Evolutionary conservation across 805 yeast genomes (phyloP).

Genomic region (Ogataea paradorogensis): DNA sequence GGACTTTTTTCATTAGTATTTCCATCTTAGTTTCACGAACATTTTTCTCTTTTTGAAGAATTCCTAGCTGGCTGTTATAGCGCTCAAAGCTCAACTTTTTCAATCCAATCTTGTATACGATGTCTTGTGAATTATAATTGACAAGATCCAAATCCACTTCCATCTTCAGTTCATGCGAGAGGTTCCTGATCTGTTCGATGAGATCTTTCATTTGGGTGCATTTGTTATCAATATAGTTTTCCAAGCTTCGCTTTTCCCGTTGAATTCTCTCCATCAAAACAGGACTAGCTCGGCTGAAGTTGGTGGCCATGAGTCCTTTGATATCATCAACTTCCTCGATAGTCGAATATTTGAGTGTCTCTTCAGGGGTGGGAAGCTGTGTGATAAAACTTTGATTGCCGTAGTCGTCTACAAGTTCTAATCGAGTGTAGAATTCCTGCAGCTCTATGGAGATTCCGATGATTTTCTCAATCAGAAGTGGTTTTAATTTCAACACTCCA

Average conservation of each 20-base stretch:
- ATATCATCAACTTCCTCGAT: conserved; percentile 25
- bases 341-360: conserved; percentile 14
- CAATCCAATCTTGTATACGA: conserved; percentile 26
- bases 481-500: conserved; percentile 24
- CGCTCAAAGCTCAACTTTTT: conserved; percentile 14
- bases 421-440: conserved; percentile 22
- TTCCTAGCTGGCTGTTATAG: conserved; percentile 12
- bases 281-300: conserved; percentile 29
- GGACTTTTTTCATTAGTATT: conserved; percentile 33
- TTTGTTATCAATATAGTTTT: conserved; percentile 22
- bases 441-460: conserved; percentile 22
- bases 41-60: conserved; percentile 32
- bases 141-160: conserved; percentile 8
- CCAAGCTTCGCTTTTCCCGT: conserved; percentile 28
- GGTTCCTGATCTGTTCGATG: conserved; percentile 6
- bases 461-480: conserved; percentile 26
- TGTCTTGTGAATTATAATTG: conserved; percentile 16
- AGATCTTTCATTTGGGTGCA: conserved; percentile 18
- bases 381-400: conserved; percentile 15
- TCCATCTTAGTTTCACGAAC: conserved; percentile 39
- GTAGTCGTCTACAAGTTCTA: conserved; percentile 23
- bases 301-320: conserved; percentile 26
- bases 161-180: conserved; percentile 15
- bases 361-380: conserved; percentile 28
- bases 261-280: conserved; percentile 24